phyloP scores from a whole-genome alignment of 106 monocot genomes.

The Dioscorea zingiberensis region DNA sequence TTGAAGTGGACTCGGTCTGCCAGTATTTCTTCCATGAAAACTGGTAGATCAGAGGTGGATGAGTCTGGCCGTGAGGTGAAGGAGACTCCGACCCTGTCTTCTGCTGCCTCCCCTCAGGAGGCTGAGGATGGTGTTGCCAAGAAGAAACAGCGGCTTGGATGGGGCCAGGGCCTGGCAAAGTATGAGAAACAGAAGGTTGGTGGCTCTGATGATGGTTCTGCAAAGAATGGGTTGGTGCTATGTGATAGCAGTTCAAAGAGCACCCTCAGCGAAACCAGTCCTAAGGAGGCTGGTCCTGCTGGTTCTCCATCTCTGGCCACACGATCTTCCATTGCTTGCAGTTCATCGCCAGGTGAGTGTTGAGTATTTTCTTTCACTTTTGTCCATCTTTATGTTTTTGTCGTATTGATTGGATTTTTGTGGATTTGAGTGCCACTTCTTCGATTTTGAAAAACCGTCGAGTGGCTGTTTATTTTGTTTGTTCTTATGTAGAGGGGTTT shows the following conservation, averaged over 20 bases:
- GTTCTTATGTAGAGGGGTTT: too few species aligned
- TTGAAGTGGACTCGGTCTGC: conserved; percentile 52
- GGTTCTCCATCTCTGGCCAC: conserved; percentile 50
- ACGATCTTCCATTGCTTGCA: conserved; percentile 35
- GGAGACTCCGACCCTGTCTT: conserved; percentile 35
- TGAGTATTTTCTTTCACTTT: not conserved
- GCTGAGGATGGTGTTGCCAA: conserved; percentile 46
- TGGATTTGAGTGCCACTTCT: too few species aligned
- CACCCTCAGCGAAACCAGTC: conserved; percentile 11
- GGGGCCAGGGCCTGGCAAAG: conserved; percentile 94
- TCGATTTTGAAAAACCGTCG: too few species aligned
- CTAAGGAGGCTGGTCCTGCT: conserved; percentile 6
- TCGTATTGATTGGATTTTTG: not conserved
- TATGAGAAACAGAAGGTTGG: conserved; percentile 87
- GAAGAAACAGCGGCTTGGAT: conserved; percentile 90
- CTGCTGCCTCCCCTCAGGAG: conserved; percentile 13
- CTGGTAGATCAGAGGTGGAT: conserved; percentile 22
- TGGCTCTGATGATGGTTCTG: conserved; percentile 34
- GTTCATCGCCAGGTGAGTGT: conserved; percentile 47
- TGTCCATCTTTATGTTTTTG: not conserved
- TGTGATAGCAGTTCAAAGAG: conserved; percentile 18
- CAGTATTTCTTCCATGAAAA: conserved; percentile 27
- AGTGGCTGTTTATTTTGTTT: too few species aligned
- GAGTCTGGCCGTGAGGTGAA: conserved; percentile 37
- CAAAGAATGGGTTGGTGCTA: conserved; percentile 11